Conservation (phyloP, 2,329 filamentous ascomycete genomes). For the Alternaria postmessia region DNA sequence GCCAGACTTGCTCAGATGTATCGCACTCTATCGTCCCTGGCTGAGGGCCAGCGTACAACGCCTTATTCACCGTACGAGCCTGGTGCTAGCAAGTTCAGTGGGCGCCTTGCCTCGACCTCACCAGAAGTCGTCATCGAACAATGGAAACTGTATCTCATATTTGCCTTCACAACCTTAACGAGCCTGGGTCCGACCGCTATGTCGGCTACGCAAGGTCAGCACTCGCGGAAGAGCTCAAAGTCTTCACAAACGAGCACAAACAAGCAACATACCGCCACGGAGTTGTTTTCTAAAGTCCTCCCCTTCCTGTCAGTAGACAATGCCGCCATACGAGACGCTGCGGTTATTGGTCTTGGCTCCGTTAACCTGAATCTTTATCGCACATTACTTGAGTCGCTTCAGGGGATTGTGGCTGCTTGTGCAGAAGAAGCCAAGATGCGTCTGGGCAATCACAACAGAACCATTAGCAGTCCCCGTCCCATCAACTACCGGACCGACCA, state of each 20-base stretch:
- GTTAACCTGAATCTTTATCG: constrained; percentile 96
- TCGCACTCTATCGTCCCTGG: constrained; percentile 78
- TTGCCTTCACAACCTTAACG: constrained; percentile 93
- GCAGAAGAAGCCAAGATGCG: constrained; percentile 87
- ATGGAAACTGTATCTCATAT: constrained; percentile 97
- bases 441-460: constrained; percentile 78
- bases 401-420: constrained; percentile 84
- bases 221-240: constrained; percentile 82
- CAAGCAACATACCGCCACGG: constrained; percentile 86
- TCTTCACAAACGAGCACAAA: constrained; percentile 71
- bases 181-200: constrained; percentile 71
- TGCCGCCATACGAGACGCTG: constrained; percentile 83
- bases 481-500: constrained; percentile 85
- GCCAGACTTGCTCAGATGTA: constrained; percentile 94
- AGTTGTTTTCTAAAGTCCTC: constrained; percentile 90
- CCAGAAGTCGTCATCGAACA: constrained; percentile 93
- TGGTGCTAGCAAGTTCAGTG: constrained; percentile 63
- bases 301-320: constrained; percentile 84
- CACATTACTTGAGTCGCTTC: constrained; percentile 86
- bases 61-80: constrained; percentile 68
- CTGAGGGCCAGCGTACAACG: constrained; percentile 66
- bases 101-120: constrained; percentile 69
- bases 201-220: constrained; percentile 70
- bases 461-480: constrained; percentile 76
- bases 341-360: constrained; percentile 89